Evolutionary conservation across 257 asterid species (phyloP), one percentile per base, ranked within the genome.

Genomic region (Solanum tacnaense): DNA sequence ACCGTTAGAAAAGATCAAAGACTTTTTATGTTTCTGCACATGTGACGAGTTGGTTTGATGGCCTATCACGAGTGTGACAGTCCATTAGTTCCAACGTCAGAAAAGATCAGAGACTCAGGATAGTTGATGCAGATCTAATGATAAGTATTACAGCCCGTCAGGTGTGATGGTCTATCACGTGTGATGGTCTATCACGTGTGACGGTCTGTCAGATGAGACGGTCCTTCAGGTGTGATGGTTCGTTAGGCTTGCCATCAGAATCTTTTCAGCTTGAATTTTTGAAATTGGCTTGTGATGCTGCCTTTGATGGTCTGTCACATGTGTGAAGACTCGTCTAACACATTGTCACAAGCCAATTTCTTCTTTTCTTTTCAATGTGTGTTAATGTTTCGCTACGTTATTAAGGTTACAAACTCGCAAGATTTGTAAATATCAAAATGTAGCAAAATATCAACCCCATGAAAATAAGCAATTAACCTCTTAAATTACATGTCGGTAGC

Each of bases 401-500:
- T 52, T 52, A 52, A 52, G 23, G 62, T 52, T 52, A 16, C 23
- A 52, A 16, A 18, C 23, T 52, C 23, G 0, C 23, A 52, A 6
- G 62, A 16, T 21, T 52, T 16, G 62, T 52, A 16, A 52, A 52
- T 52, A 3, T 16, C 62, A 52, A 16, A 16, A 16, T 16, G 23
- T 52, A 52, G 9, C 2, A 16, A 52, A 52, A 6, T 52, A 52
- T 16, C 62, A 52, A 52, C 62, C 21, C 62, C 23, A 6, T 49
- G 21, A 49, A 49, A 49, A 49, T 49, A 3, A 49, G 58, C 21
- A 49, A 49, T 49, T 49, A 49, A 49, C 20, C 21, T 49, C 58
- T 49, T 15, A 49, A 49, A 70, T 38, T 56, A 27, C 86, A 88
- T 72, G 21, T 84, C 86, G 92, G 84, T 88, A 91, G 79, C 89